Evolutionary conservation across 2,329 filamentous ascomycete species (phyloP), one percentile per base, ranked within the genome.

Genomic region (Madurella mycetomatis): DNA sequence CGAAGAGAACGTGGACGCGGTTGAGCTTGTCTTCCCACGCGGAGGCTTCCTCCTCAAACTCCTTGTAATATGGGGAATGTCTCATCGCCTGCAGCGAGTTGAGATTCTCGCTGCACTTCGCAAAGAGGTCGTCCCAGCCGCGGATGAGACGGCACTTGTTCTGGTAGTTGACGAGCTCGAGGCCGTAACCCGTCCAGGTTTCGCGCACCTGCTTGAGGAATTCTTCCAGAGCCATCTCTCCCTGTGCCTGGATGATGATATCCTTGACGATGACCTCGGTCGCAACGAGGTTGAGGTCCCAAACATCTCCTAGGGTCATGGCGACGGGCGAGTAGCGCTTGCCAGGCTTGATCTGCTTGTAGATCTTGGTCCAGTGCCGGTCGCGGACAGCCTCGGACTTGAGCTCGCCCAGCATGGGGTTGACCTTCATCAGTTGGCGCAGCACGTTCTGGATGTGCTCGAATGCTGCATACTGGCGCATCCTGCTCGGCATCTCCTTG

Each of bases 391-490:
- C 92, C 71, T 99, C 94, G 0, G 92, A 96, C 68, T 96, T 96
- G 70, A 99, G 80, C 60, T 99, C 94, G 4, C 85, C 83, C 3
- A 99, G 79, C 34, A 96, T 79, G 11, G 86, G 79, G 67, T 97
- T 99, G 63, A 95, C 90, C 70, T 96, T 97, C 60, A 96, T 80
- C 47, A 95, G 81, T 58, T 92, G 86, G 43, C 91, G 88, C 41
- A 99, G 82, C 31, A 95, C 88, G 60, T 84, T 90, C 69, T 99
- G 95, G 40, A 99, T 91, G 67, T 99, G 92, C 71, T 99, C 95
- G 68, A 99, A 99, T n/a, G 95, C 95, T 63, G 95, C 92, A 70
- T 99, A 99, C 67, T 99, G 95, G 57, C 95, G 86, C 92, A 99
- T 97, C 56, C 94, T 86, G 72, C 91, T 96, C 0, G 95, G 94